Evolutionary conservation across 2,329 filamentous ascomycete genomes (phyloP), one percentile per base, ranked within the genome.

Genomic region (Xylaria sp.): DNA sequence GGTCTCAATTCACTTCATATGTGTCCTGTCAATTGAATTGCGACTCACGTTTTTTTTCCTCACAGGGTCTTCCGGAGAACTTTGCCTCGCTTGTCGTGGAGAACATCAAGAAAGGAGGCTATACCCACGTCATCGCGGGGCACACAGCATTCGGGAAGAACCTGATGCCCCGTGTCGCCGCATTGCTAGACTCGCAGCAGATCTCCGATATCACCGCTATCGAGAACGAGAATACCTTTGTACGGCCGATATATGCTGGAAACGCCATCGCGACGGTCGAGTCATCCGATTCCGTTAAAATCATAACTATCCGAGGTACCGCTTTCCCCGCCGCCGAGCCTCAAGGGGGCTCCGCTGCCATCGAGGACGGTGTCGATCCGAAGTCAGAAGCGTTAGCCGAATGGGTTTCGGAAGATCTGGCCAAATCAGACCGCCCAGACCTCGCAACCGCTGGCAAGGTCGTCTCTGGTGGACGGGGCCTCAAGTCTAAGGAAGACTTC

Each of bases 401-500:
- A 83, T 99, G 96, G 96, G 85, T 99, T 7, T 97, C 93, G 1
- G 96, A 99, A 82, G 91, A 98, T 77, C 88, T 99, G 63, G 89
- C 94, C 76, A 97, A 94, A 84, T 97, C 93, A 57, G 95, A 98
- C 81, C 91, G 97, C 51, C 96, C 96, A 10, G 96, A 99, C 79
- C 89, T 99, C 48, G 91, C 91, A 41, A 97, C 94, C n/a, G 96
- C 96, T 58, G 86, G 88, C 74, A 92, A 89, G 79, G 94, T 99
- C 23, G 96, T 99, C 23, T 97, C 94, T 9, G 96, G 96, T 73
- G 96, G 96, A 7, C 91, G 96, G 75, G 96, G 95, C 52, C 86
- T 99, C 75, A 99, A 98, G 86, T 98, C 95, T 18, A 98, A 98
- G 86, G 94, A 97, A 81, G 94, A 98, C 65, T 99, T 99, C 78